Percentiles rank a stretch among this genome's conserved stretches.
phyloP scores from a whole-genome alignment of 2,329 filamentous ascomycete genomes.

The Colletotrichum tanaceti region DNA sequence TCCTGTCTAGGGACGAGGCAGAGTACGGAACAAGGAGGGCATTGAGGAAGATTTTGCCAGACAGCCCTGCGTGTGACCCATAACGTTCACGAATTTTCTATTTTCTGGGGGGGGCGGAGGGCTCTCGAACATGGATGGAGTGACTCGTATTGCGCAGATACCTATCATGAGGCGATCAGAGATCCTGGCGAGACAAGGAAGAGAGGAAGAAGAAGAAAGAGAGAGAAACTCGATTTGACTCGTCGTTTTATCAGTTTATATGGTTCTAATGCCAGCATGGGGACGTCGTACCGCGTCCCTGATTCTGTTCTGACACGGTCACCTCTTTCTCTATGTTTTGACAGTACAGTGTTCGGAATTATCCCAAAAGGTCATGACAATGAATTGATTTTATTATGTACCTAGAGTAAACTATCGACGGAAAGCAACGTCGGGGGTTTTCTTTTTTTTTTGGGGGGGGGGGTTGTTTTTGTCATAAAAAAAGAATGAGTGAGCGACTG shows the following conservation, averaged over 20 bases:
- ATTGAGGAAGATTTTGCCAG: background rate
- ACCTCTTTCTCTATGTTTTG: background rate
- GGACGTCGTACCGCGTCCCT: slow-evolving; percentile 40
- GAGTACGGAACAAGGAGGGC: background rate
- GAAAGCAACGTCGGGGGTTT: too few species aligned
- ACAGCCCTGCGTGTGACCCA: background rate
- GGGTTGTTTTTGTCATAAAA: too few species aligned
- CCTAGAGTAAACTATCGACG: background rate
- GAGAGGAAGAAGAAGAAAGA: background rate
- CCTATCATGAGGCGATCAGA: slow-evolving; percentile 23
- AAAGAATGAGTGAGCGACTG: too few species aligned
- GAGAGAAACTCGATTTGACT: slow-evolving; percentile 20
- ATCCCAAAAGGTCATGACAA: background rate
- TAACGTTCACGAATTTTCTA: background rate
- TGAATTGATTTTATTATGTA: background rate
- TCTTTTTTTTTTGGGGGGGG: too few species aligned
- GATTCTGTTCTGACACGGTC: slow-evolving; percentile 34
- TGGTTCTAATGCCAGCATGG: slow-evolving; percentile 40
- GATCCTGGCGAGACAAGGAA: slow-evolving; percentile 1
- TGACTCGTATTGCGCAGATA: slow-evolving; percentile 11
- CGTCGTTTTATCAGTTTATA: slow-evolving; percentile 34
- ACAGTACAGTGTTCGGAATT: background rate
- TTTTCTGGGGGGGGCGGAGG: background rate
- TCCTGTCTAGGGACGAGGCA: background rate
- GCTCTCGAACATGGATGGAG: slow-evolving; percentile 4